These are phyloP conservation scores for Isabelozyma gotoi DNA, from an alignment of 805 yeast genomes.

Conservation along the genomic window DNA sequence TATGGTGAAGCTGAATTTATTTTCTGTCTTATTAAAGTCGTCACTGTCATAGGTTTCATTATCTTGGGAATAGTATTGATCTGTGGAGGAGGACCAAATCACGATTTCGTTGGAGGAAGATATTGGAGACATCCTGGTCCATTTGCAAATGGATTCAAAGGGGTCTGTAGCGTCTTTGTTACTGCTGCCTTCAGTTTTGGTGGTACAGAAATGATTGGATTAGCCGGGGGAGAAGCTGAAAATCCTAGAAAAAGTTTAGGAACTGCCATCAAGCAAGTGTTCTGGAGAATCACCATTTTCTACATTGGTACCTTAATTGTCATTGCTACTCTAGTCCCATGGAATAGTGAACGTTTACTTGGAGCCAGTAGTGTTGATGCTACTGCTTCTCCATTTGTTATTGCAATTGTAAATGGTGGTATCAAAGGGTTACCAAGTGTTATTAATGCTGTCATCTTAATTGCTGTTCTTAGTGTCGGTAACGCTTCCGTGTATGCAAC, in stretches of 20 bases:
- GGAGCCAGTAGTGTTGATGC: constrained; percentile 53
- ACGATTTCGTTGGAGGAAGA: constrained; percentile 32
- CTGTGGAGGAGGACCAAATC: constrained; percentile 37
- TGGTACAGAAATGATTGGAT: constrained; percentile 38
- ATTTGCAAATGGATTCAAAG: constrained; percentile 38
- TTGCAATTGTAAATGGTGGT: constrained; percentile 66
- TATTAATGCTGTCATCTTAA: constrained; percentile 65
- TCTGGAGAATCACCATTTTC: constrained; percentile 37
- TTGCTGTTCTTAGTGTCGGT: constrained; percentile 70
- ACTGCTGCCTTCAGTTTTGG: constrained; percentile 38
- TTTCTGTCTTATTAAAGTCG: constrained; percentile 29
- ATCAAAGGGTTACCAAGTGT: constrained; percentile 63
- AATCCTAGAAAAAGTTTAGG: constrained; percentile 32
- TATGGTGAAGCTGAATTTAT: constrained; percentile 38
- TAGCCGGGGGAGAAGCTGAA: constrained; percentile 48
- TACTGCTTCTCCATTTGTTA: constrained; percentile 75
- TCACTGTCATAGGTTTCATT: constrained; percentile 36
- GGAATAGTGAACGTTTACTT: constrained; percentile 25
- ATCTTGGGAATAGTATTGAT: constrained; percentile 35
- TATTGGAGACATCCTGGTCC: constrained; percentile 34
- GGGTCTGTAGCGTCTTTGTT: constrained; percentile 36
- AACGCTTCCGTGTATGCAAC: constrained; percentile 71
- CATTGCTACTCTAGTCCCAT: constrained; percentile 26
- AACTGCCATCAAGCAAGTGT: constrained; percentile 37
- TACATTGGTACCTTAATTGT: constrained; percentile 28